These are phyloP conservation scores for Cercospora zeae-maydis DNA, from an alignment of 2,329 filamentous ascomycete genomes.

Conservation along the genomic window DNA sequence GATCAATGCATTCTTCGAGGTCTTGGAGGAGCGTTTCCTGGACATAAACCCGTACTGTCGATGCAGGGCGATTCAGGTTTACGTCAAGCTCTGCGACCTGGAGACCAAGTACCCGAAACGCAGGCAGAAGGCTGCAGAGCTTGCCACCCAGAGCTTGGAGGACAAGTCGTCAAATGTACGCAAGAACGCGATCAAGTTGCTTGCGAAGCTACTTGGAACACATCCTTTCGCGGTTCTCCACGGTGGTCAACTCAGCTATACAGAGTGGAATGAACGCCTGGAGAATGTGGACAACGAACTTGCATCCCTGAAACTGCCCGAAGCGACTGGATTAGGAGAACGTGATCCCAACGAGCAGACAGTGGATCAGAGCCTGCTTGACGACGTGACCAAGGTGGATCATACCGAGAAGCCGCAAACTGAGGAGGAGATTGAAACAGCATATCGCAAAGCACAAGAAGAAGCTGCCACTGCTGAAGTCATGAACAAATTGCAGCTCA, in stretches of 20 bases:
- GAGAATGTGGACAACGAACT: constrained; percentile 81
- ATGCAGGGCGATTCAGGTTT: constrained; percentile 88
- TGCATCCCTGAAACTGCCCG: constrained; percentile 74
- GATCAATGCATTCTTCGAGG: constrained; percentile 94
- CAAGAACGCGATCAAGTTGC: constrained; percentile 88
- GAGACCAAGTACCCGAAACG: constrained; percentile 94
- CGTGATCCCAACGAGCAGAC: constrained; percentile 60
- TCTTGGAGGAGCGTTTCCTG: constrained; percentile 90
- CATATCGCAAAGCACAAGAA: constrained; percentile 74
- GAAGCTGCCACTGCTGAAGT: constrained; percentile 86
- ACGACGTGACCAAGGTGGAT: constrained; percentile 81
- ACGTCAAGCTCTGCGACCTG: constrained; percentile 85
- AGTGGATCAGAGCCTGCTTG: constrained; percentile 73
- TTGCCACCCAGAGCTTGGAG: constrained; percentile 83
- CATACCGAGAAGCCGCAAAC: constrained; percentile 65
- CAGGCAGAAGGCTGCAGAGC: constrained; percentile 78
- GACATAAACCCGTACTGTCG: constrained; percentile 96
- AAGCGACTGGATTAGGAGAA: constrained; percentile 71
- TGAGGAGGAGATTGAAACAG: constrained; percentile 71
- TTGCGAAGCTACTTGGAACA: constrained; percentile 83
- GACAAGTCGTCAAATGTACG: constrained; percentile 98
- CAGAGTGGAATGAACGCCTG: constrained; percentile 79
- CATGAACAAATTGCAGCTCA: constrained; percentile 81
- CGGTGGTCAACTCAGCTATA: constrained; percentile 76
- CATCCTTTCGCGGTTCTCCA: constrained; percentile 93